Evolutionary conservation across 805 yeast genomes (phyloP).

Genomic region (Yarrowia alimentaria): DNA sequence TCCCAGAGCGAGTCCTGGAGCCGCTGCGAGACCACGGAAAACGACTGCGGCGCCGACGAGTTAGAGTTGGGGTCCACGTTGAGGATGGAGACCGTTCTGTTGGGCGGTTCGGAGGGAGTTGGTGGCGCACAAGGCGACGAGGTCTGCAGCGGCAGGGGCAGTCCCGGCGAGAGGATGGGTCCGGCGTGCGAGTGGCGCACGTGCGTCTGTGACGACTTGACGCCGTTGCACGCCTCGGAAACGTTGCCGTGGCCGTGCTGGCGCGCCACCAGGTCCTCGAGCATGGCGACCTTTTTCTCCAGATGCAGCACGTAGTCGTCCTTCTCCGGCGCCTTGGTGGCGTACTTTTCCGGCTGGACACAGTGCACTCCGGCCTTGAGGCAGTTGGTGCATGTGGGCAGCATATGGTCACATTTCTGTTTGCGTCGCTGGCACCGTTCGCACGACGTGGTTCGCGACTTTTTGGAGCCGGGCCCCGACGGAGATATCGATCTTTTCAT

Average conservation of each 20-base stretch:
- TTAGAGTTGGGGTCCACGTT: conserved; percentile 33
- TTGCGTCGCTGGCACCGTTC: conserved; percentile 35
- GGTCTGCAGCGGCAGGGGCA: conserved; percentile 9
- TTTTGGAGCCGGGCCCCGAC: conserved; percentile 23
- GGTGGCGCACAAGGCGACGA: conserved; percentile 1
- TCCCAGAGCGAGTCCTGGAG: conserved; percentile 34
- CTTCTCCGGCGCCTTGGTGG: conserved; percentile 46
- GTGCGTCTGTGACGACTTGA: not conserved
- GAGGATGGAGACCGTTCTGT: conserved; percentile 32
- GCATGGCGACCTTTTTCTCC: conserved; percentile 53
- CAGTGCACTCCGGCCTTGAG: conserved; percentile 61
- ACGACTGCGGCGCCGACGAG: conserved; percentile 34
- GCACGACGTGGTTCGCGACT: conserved; percentile 35
- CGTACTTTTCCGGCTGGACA: conserved; percentile 62
- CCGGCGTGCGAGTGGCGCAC: not conserved
- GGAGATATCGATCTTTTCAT: conserved; percentile 26
- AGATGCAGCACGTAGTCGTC: conserved; percentile 58
- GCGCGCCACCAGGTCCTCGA: conserved; percentile 45
- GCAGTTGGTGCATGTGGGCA: conserved; percentile 66
- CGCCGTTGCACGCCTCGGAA: not conserved
- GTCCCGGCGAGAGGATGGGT: conserved; percentile 1
- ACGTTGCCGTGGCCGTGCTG: conserved; percentile 22
- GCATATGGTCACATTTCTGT: conserved; percentile 57
- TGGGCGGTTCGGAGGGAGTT: conserved; percentile 3
- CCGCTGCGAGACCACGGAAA: conserved; percentile 36